Percentiles rank a stretch among this genome's conserved stretches.
These are phyloP conservation scores for Pseudoperonospora humuli DNA, from an alignment of 352 stramenopile genomes.

Conservation along the genomic window DNA sequence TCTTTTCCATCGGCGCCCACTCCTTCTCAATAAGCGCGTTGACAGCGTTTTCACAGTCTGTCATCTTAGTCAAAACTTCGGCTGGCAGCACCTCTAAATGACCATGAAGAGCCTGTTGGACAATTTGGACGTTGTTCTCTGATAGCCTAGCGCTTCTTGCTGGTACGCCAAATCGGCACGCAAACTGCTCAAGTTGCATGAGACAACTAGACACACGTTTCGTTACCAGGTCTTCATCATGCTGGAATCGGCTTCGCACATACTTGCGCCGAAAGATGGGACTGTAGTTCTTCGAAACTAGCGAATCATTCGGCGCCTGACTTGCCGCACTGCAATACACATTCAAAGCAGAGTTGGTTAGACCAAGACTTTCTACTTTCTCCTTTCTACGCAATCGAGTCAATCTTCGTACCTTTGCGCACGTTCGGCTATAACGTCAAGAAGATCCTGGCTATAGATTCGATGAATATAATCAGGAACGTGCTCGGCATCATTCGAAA, in stretches of 20 bases:
- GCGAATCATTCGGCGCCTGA: slow-evolving; percentile 1
- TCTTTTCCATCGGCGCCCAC: slow-evolving; percentile 52
- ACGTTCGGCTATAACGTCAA: slow-evolving; percentile 18
- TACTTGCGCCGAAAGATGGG: slow-evolving; percentile 40
- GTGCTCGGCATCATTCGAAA: neutral
- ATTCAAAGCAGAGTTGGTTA: no score
- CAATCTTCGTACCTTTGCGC: slow-evolving; percentile 26
- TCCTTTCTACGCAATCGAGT: neutral
- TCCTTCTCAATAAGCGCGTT: slow-evolving; percentile 43
- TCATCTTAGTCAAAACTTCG: slow-evolving; percentile 48
- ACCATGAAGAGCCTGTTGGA: slow-evolving; percentile 46
- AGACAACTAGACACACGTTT: slow-evolving; percentile 33
- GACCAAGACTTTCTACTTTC: no score
- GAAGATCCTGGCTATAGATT: slow-evolving; percentile 19
- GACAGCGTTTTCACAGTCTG: slow-evolving; percentile 38
- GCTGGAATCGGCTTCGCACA: slow-evolving; percentile 37
- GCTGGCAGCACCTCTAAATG: slow-evolving; percentile 53
- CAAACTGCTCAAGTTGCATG: slow-evolving; percentile 32
- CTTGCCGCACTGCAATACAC: slow-evolving; percentile 16
- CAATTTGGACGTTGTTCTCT: slow-evolving; percentile 37
- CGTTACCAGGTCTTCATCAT: slow-evolving; percentile 37
- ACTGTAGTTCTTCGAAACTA: slow-evolving; percentile 16
- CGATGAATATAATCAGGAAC: slow-evolving; percentile 25
- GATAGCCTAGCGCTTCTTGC: slow-evolving; percentile 32
- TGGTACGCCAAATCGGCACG: slow-evolving; percentile 38